Evolutionary conservation across 306 rosid species (phyloP).

Genomic region (Clitoria ternatea): DNA sequence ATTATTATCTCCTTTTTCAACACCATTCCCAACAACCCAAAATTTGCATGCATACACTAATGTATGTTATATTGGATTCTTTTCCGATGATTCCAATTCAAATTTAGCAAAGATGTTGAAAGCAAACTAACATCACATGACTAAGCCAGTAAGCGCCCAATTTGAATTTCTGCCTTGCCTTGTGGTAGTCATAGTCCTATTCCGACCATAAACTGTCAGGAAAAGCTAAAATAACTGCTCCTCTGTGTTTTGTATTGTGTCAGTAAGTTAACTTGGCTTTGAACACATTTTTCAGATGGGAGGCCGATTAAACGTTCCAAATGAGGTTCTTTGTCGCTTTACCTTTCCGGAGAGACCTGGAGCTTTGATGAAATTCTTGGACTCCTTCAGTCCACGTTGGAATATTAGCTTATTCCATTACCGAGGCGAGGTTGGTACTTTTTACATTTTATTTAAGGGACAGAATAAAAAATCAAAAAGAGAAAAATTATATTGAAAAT

Average conservation of each 20-base stretch:
- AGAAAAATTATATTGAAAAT: too few species aligned
- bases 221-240: not conserved
- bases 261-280: conserved; percentile 25
- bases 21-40: not conserved
- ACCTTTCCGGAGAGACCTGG: conserved; percentile 95
- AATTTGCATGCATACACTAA: not conserved
- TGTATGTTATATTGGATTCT: not conserved
- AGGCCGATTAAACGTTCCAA: conserved; percentile 52
- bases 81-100: conserved; percentile 5
- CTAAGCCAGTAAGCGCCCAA: not conserved
- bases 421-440: conserved; percentile 59
- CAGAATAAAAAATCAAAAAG: too few species aligned
- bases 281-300: conserved; percentile 67
- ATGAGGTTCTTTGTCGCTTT: conserved; percentile 86
- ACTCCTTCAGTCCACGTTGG: conserved; percentile 89
- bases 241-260: not conserved
- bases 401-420: conserved; percentile 88
- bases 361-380: conserved; percentile 81
- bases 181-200: not conserved
- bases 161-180: conserved; percentile 1
- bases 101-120: not conserved
- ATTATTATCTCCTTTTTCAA: conserved; percentile 4
- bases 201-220: not conserved
- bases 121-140: not conserved
- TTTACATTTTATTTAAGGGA: not conserved